A percentile compares a stretch with the other conserved stretches of the same genome.
Evolutionary conservation across 2,329 filamentous ascomycete genomes (phyloP).

Genomic region (Thielaviopsis ethacetica): DNA sequence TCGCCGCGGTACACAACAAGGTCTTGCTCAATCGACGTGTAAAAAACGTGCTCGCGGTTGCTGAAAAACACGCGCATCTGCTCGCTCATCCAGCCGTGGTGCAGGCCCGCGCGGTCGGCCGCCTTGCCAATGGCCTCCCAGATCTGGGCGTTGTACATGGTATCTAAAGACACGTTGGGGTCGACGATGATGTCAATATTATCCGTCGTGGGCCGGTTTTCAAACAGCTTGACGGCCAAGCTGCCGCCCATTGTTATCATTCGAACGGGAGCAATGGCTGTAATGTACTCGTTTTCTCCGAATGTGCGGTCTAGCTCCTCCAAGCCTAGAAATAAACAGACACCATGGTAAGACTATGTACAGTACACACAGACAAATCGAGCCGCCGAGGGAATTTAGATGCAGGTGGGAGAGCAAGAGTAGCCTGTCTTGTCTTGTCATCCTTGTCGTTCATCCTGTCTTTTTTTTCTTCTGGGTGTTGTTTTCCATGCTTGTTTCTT

Average conservation of each 20-base stretch:
- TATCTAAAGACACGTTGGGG: slow-evolving; percentile 15
- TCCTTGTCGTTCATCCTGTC: no score
- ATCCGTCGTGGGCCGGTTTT: slow-evolving; percentile 14
- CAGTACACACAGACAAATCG: no score
- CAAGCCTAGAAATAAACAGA: slow-evolving; percentile 11
- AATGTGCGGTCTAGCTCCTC: slow-evolving; percentile 15
- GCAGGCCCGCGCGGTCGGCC: slow-evolving; percentile 1
- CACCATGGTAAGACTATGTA: not conserved
- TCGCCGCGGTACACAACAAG: slow-evolving; percentile 14
- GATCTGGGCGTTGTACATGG: slow-evolving; percentile 14
- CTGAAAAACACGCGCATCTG: slow-evolving; percentile 15
- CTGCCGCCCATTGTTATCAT: slow-evolving; percentile 16
- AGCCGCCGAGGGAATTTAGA: no score
- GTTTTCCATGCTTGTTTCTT: no score
- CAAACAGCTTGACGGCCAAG: slow-evolving; percentile 15
- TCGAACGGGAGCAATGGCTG: slow-evolving; percentile 17
- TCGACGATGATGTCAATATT: slow-evolving; percentile 17
- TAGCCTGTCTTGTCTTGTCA: no score
- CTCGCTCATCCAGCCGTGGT: slow-evolving; percentile 15
- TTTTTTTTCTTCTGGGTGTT: no score
- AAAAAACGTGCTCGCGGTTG: slow-evolving; percentile 14
- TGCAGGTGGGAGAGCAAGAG: no score
- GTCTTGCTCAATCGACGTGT: slow-evolving; percentile 15
- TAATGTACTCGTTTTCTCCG: slow-evolving; percentile 15
- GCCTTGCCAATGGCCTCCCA: slow-evolving; percentile 11